Percentiles rank a stretch among this genome's conserved stretches.
phyloP scores from a whole-genome alignment of 164 flowering plant species.

The Echeveria elegans region DNA sequence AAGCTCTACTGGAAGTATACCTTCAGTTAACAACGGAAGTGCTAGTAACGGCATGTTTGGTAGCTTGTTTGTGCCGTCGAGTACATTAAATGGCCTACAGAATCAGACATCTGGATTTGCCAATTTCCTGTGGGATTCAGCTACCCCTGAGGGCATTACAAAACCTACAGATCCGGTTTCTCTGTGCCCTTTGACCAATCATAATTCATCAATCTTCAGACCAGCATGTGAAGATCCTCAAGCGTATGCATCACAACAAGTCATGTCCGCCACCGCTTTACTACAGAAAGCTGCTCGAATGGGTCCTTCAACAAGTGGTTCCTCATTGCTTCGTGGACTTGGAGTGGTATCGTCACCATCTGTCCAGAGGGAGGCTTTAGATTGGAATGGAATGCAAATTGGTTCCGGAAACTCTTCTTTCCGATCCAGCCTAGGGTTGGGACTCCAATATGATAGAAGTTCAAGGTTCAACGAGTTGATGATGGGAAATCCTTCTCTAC shows the following conservation, averaged over 20 bases:
- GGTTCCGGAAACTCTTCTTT: constrained; percentile 26
- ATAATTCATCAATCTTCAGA: constrained; percentile 49
- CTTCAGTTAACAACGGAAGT: constrained; percentile 28
- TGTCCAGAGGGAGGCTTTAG: constrained; percentile 18
- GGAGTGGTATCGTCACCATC: constrained; percentile 10
- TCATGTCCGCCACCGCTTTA: constrained; percentile 17
- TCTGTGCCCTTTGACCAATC: constrained; percentile 53
- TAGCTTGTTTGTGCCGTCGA: constrained; percentile 55
- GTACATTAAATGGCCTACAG: constrained; percentile 33
- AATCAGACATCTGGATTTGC: constrained; percentile 39
- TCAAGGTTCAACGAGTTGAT: constrained; percentile 56
- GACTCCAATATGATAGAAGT: constrained; percentile 37
- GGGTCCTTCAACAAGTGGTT: constrained; percentile 11
- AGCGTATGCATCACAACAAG: constrained; percentile 21
- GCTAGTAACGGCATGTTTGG: constrained; percentile 45
- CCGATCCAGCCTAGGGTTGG: constrained; percentile 48
- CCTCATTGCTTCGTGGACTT: constrained; percentile 13
- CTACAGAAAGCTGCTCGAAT: constrained; percentile 18
- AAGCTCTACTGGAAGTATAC: constrained; percentile 28
- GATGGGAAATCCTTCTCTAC: constrained; percentile 53
- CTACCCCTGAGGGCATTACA: constrained; percentile 22
- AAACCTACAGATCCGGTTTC: constrained; percentile 46
- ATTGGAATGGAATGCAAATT: constrained; percentile 25
- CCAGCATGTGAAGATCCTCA: constrained; percentile 34
- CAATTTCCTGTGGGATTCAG: constrained; percentile 29